Evolutionary conservation across 1,284 basidiomycete genomes (phyloP).

Genomic region (Xanthoconium separans): DNA sequence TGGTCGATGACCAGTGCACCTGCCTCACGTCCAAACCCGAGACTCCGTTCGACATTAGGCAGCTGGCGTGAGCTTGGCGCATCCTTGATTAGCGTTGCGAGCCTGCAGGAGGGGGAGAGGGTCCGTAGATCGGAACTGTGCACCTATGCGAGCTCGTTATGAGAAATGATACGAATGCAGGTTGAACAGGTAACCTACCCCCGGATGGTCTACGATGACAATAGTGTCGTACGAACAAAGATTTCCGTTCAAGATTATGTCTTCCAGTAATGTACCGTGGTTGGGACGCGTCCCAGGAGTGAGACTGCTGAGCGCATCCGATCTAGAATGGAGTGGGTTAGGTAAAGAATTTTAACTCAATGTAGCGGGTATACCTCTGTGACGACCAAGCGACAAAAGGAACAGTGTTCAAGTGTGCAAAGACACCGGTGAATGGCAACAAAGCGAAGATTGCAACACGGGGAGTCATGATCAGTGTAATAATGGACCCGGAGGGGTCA

Average conservation of each 20-base stretch:
- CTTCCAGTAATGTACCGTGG: constrained; percentile 39
- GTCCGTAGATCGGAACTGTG: constrained; percentile 68
- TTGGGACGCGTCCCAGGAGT: constrained; percentile 32
- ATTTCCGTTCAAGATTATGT: constrained; percentile 45
- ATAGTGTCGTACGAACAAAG: constrained; percentile 65
- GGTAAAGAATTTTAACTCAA: background rate
- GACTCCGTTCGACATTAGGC: constrained; percentile 50
- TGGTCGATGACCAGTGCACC: constrained; percentile 45
- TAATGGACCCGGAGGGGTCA: no score
- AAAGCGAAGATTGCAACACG: constrained; percentile 35
- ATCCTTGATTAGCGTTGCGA: constrained; percentile 45
- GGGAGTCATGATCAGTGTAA: constrained; percentile 24
- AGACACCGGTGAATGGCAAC: constrained; percentile 39
- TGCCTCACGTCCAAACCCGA: constrained; percentile 32
- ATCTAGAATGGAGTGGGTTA: constrained; percentile 35
- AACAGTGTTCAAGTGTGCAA: constrained; percentile 57
- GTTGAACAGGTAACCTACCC: constrained; percentile 45
- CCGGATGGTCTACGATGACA: constrained; percentile 64
- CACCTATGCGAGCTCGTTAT: constrained; percentile 41
- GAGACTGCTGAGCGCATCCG: constrained; percentile 43
- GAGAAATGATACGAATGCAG: background rate
- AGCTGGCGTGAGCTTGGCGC: constrained; percentile 58
- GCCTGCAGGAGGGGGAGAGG: constrained; percentile 49
- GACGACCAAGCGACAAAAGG: constrained; percentile 75
- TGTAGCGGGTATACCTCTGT: constrained; percentile 40